These are phyloP conservation scores for Diutina sp. DNA, from an alignment of 1,139 yeast genomes.

Conservation along the genomic window DNA sequence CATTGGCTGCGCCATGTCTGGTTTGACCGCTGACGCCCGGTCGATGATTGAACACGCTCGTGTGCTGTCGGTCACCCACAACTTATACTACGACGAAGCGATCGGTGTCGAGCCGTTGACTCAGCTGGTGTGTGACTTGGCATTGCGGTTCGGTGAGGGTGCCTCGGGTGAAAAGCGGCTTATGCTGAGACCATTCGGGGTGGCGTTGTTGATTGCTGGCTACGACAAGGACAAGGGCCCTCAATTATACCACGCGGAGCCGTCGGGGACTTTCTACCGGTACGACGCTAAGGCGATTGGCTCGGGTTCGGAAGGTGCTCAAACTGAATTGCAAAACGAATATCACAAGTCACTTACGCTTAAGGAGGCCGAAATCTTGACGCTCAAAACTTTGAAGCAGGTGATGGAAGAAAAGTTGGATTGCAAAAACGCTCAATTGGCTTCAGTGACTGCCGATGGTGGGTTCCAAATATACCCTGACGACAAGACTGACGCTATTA, in stretches of 20 bases:
- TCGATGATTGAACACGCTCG: conserved; percentile 98
- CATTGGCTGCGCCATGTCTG: conserved; percentile 98
- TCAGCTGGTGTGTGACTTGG: conserved; percentile 94
- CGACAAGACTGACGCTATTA: conserved; percentile 72
- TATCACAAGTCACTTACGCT: conserved; percentile 91
- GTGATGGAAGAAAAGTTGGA: conserved; percentile 99
- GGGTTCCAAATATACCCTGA: conserved; percentile 86
- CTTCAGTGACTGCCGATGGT: conserved; percentile 75
- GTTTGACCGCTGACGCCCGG: conserved; percentile 96
- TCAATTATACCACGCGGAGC: conserved; percentile 97
- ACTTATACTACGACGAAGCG: conserved; percentile 82
- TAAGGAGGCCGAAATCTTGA: conserved; percentile 84
- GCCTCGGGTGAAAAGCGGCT: conserved; percentile 94
- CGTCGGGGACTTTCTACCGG: conserved; percentile 94
- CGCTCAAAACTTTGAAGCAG: conserved; percentile 84
- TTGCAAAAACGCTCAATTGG: conserved; percentile 89
- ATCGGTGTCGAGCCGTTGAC: conserved; percentile 90
- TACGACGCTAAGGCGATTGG: conserved; percentile 99
- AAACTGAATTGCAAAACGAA: conserved; percentile 92
- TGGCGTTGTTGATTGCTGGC: conserved; percentile 92
- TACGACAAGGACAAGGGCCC: conserved; percentile 87
- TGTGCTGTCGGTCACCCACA: conserved; percentile 80
- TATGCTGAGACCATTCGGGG: conserved; percentile 99
- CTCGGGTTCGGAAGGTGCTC: conserved; percentile 98
- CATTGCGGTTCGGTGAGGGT: conserved; percentile 95